These are phyloP conservation scores for Rhodotorula sp. DNA, from an alignment of 1,284 basidiomycete genomes.

Conservation along the genomic window DNA sequence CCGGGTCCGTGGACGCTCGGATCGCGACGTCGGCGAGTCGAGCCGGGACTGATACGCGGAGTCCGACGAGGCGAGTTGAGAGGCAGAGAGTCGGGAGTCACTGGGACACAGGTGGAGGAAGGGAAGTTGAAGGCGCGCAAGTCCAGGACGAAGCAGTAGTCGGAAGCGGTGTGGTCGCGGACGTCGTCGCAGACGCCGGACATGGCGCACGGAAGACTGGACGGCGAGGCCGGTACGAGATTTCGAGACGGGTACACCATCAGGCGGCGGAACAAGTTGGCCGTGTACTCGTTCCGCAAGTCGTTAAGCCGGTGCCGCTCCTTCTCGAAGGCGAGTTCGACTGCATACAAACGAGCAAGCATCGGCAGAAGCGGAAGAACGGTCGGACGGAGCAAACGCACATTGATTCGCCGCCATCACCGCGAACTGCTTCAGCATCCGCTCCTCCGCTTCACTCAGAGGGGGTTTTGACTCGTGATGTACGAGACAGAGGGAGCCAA, in stretches of 20 bases:
- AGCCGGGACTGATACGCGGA: not conserved
- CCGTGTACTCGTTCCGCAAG: not conserved
- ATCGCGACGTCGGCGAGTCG: not conserved
- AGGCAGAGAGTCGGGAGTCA: not conserved
- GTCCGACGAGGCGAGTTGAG: not conserved
- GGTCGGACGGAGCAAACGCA: not conserved
- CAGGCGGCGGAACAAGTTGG: conserved; percentile 1
- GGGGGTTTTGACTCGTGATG: not conserved
- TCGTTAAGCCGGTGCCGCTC: not conserved
- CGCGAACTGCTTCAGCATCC: conserved; percentile 2
- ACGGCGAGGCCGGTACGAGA: not conserved
- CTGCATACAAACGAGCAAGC: not conserved
- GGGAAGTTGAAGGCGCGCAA: conserved; percentile 11
- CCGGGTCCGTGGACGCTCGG: not conserved
- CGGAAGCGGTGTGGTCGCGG: not conserved
- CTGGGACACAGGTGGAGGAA: not conserved
- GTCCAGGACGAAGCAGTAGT: conserved; percentile 27
- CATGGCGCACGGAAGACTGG: not conserved
- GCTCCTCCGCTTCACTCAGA: conserved; percentile 3
- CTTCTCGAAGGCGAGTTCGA: conserved; percentile 8
- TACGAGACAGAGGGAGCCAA: conserved; percentile 26
- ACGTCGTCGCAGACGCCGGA: not conserved
- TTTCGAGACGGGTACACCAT: conserved; percentile 2
- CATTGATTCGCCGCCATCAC: conserved; percentile 9
- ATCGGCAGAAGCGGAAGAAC: not conserved